Conservation (phyloP, 495 filamentous ascomycete genomes). For the Podospora bellae-mahoneyi region DNA sequence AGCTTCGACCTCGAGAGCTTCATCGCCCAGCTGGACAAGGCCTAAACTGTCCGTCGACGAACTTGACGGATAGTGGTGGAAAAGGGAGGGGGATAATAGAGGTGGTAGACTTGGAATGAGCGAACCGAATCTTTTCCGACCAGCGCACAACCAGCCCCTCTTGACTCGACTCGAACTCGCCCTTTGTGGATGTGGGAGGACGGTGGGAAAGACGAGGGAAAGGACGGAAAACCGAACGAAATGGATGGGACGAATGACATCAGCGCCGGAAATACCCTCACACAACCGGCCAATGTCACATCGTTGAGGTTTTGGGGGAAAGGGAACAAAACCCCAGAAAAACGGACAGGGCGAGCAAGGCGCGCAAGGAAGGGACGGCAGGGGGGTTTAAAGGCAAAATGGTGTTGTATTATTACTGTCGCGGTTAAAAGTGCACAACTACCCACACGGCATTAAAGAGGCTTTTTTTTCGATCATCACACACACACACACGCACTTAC, state of each 20-base stretch:
- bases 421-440: background rate
- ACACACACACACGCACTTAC: background rate
- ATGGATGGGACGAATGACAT: background rate
- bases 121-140: background rate
- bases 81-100: constrained; percentile 1
- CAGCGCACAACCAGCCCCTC: background rate
- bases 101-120: background rate
- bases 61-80: constrained; percentile 11
- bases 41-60: background rate
- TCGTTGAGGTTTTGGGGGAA: background rate
- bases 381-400: background rate
- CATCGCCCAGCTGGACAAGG: constrained; percentile 60
- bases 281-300: background rate
- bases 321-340: background rate
- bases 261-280: background rate
- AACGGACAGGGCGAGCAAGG: background rate
- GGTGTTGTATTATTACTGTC: background rate
- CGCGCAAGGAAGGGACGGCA: background rate
- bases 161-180: constrained; percentile 11
- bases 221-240: background rate
- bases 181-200: constrained; percentile 3
- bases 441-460: background rate
- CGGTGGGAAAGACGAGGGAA: constrained; percentile 4
- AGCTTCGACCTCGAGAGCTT: constrained; percentile 89
- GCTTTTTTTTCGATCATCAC: background rate